Evolutionary conservation across 805 yeast genomes (phyloP), one percentile per base, ranked within the genome.

Genomic region (Yarrowia yakushimensis): DNA sequence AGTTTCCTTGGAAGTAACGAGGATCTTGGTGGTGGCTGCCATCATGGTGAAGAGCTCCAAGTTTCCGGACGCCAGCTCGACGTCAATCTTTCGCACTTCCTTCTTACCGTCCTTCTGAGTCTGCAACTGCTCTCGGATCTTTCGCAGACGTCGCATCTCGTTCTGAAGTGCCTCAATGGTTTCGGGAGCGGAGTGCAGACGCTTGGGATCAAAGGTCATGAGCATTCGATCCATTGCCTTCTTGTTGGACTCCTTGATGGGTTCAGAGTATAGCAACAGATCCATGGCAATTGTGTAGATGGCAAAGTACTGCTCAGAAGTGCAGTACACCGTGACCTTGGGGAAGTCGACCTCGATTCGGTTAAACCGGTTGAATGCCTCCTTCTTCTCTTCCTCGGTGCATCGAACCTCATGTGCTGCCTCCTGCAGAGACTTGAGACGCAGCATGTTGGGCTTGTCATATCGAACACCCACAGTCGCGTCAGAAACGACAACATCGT

Each of bases 261-360:
- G 96, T 66, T 90, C 96, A 6, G 83, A 78, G 70, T 89, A 90
- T 31, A 89, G 77, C 64, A 93, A 69, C 46, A 92, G 74, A 61
- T 86, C 85, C 67, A 83, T 78, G 0, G 82, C 77, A 37, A 91
- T 82, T 15, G 82, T 78, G 69, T 84, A 88, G 13, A 90, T 72
- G 0, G 90, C 79, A 66, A 79, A 78, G 71, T 89, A 92, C 69
- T 90, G 96, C 46, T 75, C 73, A 0, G 97, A 86, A 61, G 90
- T 90, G 60, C 90, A 82, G 6, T 84, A 77, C 0, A 90, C 79
- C 5, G 81, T 79, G 20, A 91, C 81, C 48, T 82, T 78, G 2
- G 97, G 96, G 54, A 89, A 78, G 68, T 87, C 90, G 13, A 89
- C 80, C 11, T 80, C 75, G 20, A 88, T 71, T 46, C 78, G 78